These are phyloP conservation scores for Sherardia arvensis DNA, from an alignment of 257 asterid genomes.

Conservation along the genomic window DNA sequence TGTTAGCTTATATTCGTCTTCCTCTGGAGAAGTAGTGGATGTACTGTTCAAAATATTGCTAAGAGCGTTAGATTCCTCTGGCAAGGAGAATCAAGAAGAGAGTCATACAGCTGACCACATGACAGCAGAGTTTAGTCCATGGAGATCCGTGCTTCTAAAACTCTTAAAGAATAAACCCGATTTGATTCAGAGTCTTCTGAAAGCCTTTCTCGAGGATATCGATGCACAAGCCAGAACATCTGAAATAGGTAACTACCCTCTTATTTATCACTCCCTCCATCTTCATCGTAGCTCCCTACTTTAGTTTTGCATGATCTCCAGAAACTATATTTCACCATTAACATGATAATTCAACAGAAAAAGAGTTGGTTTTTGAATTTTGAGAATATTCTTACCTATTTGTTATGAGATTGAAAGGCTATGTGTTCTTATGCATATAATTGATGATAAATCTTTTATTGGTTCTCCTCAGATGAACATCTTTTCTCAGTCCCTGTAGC, in stretches of 20 bases:
- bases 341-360: not conserved
- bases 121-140: conserved; percentile 40
- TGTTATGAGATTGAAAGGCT: no score
- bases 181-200: conserved; percentile 44
- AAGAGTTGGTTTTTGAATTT: not conserved
- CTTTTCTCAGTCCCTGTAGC: conserved; percentile 14
- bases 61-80: conserved; percentile 42
- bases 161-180: conserved; percentile 66
- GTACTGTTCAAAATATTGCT: conserved; percentile 62
- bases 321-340: not conserved
- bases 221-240: conserved; percentile 30
- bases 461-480: conserved; percentile 35
- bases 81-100: conserved; percentile 16
- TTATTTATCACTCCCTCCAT: not conserved
- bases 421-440: not conserved
- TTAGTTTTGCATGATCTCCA: not conserved
- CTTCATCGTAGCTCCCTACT: no score
- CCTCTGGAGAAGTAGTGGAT: conserved; percentile 56
- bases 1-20: conserved; percentile 62
- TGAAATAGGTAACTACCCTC: conserved; percentile 35
- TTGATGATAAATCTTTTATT: conserved; percentile 1
- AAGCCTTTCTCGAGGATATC: conserved; percentile 57
- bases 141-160: conserved; percentile 61
- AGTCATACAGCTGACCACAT: conserved; percentile 16
- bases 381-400: no score